A percentile compares a stretch with the other conserved stretches of the same genome.
Evolutionary conservation across 1,139 yeast genomes (phyloP).

Genomic region (Sugiyamaella xylanicola): DNA sequence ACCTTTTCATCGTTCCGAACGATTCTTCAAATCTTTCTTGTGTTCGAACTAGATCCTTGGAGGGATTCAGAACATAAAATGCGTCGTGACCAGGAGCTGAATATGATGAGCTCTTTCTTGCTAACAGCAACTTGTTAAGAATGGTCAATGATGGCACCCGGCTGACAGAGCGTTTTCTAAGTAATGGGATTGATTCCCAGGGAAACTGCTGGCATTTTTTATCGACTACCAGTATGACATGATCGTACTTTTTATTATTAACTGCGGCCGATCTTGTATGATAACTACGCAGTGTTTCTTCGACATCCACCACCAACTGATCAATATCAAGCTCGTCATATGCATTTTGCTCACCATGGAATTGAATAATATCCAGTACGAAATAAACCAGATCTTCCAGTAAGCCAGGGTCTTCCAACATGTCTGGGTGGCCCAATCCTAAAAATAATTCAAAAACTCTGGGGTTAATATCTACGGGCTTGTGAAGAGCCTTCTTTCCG

Average conservation of each 20-base stretch:
- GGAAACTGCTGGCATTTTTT: slow-evolving; percentile 68
- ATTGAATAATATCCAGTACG: slow-evolving; percentile 59
- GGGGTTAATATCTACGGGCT: slow-evolving; percentile 51
- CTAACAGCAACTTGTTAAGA: slow-evolving; percentile 46
- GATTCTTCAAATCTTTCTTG: slow-evolving; percentile 58
- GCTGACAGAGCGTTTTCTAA: slow-evolving; percentile 60
- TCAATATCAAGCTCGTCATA: slow-evolving; percentile 67
- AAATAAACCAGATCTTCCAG: slow-evolving; percentile 68
- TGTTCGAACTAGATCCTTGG: slow-evolving; percentile 71
- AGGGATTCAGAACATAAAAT: slow-evolving; percentile 75
- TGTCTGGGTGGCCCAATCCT: slow-evolving; percentile 47
- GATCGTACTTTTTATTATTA: slow-evolving; percentile 43
- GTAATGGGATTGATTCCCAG: slow-evolving; percentile 78
- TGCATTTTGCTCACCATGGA: slow-evolving; percentile 65
- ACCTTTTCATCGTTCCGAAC: slow-evolving; percentile 47
- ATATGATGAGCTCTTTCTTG: slow-evolving; percentile 16
- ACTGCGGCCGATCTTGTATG: slow-evolving; percentile 25
- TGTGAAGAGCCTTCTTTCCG: slow-evolving; percentile 2
- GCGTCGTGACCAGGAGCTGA: slow-evolving; percentile 39
- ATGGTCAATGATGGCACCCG: slow-evolving; percentile 70
- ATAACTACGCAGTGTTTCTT: slow-evolving; percentile 47
- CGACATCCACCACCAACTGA: slow-evolving; percentile 51
- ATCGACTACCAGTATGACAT: slow-evolving; percentile 70
- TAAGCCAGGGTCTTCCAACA: slow-evolving; percentile 43
- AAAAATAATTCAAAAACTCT: slow-evolving; percentile 56